Evolutionary conservation across 2,329 filamentous ascomycete species (phyloP).

Genomic region (Thelonectria discophora): DNA sequence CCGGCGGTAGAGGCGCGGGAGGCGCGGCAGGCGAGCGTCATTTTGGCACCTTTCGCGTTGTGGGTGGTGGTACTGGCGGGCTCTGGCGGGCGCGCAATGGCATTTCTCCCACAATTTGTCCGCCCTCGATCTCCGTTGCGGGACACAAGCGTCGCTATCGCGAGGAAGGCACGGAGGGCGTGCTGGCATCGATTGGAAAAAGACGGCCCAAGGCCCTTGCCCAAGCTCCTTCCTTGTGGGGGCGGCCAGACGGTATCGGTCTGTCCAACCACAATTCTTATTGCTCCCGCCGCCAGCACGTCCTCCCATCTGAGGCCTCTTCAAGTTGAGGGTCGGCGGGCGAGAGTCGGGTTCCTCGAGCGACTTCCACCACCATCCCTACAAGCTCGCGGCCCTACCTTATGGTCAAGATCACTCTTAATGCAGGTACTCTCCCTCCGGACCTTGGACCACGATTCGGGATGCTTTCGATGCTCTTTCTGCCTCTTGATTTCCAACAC

Average conservation of each 20-base stretch:
- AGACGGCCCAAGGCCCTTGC: conserved; percentile 27
- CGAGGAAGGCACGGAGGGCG: conserved; percentile 41
- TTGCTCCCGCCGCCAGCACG: conserved; percentile 25
- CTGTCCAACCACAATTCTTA: conserved; percentile 37
- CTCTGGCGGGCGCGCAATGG: too few species aligned
- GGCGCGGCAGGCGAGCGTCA: conserved; percentile 38
- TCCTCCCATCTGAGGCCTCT: conserved; percentile 8
- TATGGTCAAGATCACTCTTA: too few species aligned
- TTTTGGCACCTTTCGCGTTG: too few species aligned
- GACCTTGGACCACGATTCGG: conserved; percentile 42
- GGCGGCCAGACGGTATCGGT: conserved; percentile 25
- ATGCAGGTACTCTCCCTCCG: conserved; percentile 44
- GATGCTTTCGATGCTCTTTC: conserved; percentile 34
- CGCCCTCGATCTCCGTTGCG: conserved; percentile 33
- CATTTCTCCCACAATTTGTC: conserved; percentile 34
- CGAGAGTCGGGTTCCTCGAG: too few species aligned
- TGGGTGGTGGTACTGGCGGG: too few species aligned
- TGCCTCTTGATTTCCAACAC: conserved; percentile 40
- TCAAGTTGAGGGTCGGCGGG: too few species aligned
- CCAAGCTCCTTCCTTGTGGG: conserved; percentile 32
- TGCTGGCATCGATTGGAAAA: conserved; percentile 36
- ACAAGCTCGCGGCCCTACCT: conserved; percentile 15
- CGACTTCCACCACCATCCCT: too few species aligned
- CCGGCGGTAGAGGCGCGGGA: conserved; percentile 36
- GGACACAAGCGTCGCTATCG: conserved; percentile 30